These are phyloP conservation scores for Aspergillus brasiliensis DNA, from an alignment of 2,329 filamentous ascomycete genomes.

Conservation along the genomic window DNA sequence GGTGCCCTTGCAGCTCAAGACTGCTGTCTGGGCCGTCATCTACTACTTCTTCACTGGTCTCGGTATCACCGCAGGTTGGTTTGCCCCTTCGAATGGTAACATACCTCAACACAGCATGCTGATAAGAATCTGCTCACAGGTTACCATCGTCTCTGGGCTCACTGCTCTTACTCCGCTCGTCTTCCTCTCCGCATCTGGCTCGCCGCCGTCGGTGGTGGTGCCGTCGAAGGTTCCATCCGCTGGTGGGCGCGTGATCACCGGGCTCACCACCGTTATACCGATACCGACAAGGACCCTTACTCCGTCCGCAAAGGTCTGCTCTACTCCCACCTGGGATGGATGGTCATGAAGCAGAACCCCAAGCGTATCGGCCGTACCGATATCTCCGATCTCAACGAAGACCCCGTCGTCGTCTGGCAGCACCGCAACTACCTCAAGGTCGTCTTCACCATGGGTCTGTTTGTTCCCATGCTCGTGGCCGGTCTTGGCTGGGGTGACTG, in stretches of 20 bases:
- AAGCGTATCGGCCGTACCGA: constrained; percentile 86
- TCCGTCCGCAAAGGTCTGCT: constrained; percentile 84
- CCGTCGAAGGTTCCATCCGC: constrained; percentile 80
- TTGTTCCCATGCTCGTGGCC: constrained; percentile 73
- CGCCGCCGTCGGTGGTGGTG: constrained; percentile 77
- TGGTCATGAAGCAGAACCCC: constrained; percentile 91
- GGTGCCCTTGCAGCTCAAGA: constrained; percentile 73
- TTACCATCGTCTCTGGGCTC: constrained; percentile 84
- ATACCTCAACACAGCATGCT: constrained; percentile 3
- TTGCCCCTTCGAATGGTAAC: not conserved
- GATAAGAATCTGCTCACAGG: constrained; percentile 44
- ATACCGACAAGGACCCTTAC: constrained; percentile 90
- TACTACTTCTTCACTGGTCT: constrained; percentile 86
- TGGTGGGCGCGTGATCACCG: constrained; percentile 90
- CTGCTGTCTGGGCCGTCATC: constrained; percentile 69
- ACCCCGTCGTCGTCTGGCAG: constrained; percentile 82
- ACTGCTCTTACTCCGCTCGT: constrained; percentile 78
- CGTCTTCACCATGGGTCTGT: constrained; percentile 73
- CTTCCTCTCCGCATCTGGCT: constrained; percentile 79
- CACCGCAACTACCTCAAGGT: constrained; percentile 84
- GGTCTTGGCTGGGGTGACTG: constrained; percentile 81
- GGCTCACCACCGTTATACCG: constrained; percentile 87
- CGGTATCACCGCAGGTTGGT: constrained; percentile 74
- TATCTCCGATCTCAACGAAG: constrained; percentile 85
- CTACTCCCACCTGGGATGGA: constrained; percentile 86